phyloP scores from a whole-genome alignment of 768 basidiomycete species.

The Pisolithus orientalis region DNA sequence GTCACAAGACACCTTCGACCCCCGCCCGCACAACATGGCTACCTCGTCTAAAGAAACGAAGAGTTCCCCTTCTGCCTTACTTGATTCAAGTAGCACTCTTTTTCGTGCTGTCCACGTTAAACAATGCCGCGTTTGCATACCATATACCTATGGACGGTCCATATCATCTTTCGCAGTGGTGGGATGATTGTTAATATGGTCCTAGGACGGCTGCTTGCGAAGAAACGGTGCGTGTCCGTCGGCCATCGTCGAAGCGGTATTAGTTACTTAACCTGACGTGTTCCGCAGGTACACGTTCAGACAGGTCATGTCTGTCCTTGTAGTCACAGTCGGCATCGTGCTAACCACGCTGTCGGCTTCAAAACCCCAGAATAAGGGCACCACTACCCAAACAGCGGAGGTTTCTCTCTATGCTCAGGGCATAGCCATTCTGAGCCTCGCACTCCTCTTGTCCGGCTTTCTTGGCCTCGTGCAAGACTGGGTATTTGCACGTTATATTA shows the following conservation, averaged over 20 bases:
- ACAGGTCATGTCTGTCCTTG: conserved; percentile 71
- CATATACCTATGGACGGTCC: conserved; percentile 84
- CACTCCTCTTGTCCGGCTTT: conserved; percentile 73
- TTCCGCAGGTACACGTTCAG: conserved; percentile 48
- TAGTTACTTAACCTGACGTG: conserved; percentile 1
- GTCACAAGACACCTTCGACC: background rate
- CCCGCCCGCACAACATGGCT: conserved; percentile 5
- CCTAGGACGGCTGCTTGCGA: conserved; percentile 62
- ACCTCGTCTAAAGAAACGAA: conserved; percentile 53
- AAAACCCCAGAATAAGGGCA: conserved; percentile 20
- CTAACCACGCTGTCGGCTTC: conserved; percentile 78
- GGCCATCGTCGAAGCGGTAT: conserved; percentile 1
- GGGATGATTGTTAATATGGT: conserved; percentile 81
- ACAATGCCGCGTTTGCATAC: conserved; percentile 88
- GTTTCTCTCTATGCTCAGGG: conserved; percentile 53
- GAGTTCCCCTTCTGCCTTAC: conserved; percentile 70
- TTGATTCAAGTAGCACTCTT: conserved; percentile 78
- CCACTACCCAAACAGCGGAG: conserved; percentile 1
- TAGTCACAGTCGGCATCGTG: conserved; percentile 75
- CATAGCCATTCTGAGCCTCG: conserved; percentile 65
- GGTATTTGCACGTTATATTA: conserved; percentile 53
- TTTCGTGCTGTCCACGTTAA: conserved; percentile 71
- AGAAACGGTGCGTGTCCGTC: conserved; percentile 46
- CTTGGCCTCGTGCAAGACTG: conserved; percentile 83
- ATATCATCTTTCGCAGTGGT: conserved; percentile 91